These are phyloP conservation scores for Pyrenopolyporus hunteri DNA, from an alignment of 495 filamentous ascomycete species.

Conservation along the genomic window DNA sequence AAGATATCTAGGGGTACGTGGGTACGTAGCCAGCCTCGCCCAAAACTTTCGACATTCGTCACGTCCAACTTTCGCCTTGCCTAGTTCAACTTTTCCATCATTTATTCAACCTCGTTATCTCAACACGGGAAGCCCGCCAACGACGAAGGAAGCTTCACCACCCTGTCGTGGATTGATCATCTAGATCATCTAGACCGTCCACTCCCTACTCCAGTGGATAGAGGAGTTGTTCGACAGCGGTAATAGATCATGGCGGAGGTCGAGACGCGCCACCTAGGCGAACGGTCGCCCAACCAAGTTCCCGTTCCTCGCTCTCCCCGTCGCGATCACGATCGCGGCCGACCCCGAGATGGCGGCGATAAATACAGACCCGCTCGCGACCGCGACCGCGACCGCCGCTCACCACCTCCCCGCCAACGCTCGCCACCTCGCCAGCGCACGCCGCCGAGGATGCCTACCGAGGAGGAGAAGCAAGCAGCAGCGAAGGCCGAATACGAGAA, in stretches of 20 bases:
- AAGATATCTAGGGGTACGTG: no score
- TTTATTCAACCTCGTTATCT: background rate
- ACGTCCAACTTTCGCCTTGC: conserved; percentile 8
- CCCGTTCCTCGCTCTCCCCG: conserved; percentile 38
- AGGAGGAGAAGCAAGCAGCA: conserved; percentile 78
- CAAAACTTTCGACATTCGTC: conserved; percentile 20
- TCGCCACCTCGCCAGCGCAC: conserved; percentile 52
- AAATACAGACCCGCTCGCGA: conserved; percentile 47
- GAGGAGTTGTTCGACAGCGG: background rate
- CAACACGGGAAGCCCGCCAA: background rate
- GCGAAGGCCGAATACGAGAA: conserved; percentile 93
- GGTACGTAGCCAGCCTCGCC: conserved; percentile 35
- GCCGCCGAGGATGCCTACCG: conserved; percentile 64
- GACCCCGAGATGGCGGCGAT: conserved; percentile 51
- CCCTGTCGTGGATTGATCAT: background rate
- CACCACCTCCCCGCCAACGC: conserved; percentile 34
- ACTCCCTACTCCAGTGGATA: background rate
- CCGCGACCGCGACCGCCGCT: conserved; percentile 24
- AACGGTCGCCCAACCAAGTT: conserved; percentile 33
- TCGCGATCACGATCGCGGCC: conserved; percentile 39
- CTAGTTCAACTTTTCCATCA: conserved; percentile 1
- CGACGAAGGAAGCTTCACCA: background rate
- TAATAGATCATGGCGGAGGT: conserved; percentile 41
- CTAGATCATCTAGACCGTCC: background rate
- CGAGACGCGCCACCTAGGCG: conserved; percentile 38